These are phyloP conservation scores for Rutstroemia sp. DNA, from an alignment of 2,329 filamentous ascomycete species.

Conservation along the genomic window DNA sequence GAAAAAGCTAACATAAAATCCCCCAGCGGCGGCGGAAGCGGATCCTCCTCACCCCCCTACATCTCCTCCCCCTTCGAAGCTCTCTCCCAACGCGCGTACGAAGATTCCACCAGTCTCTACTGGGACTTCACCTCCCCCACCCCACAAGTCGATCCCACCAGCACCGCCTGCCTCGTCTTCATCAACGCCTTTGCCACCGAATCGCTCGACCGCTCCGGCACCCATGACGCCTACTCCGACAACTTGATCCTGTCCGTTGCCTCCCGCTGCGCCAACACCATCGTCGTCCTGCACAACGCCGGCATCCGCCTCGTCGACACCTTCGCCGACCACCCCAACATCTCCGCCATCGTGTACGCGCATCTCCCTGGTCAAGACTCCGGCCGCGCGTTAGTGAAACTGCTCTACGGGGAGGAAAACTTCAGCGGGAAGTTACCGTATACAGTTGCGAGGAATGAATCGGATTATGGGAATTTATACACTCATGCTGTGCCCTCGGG, in stretches of 20 bases:
- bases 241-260: conserved; percentile 47
- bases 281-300: conserved; percentile 58
- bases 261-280: conserved; percentile 47
- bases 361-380: conserved; percentile 54
- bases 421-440: conserved; percentile 49
- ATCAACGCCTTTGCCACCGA: conserved; percentile 66
- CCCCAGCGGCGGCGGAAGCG: conserved; percentile 16
- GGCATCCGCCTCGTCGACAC: conserved; percentile 52
- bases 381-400: conserved; percentile 51
- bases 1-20: too few relatives aligned
- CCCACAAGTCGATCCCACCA: conserved; percentile 38
- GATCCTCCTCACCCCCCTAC: conserved; percentile 40
- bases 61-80: conserved; percentile 49
- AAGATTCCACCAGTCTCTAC: conserved; percentile 49
- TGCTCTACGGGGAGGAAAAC: conserved; percentile 53
- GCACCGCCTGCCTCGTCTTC: conserved; percentile 61
- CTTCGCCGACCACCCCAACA: conserved; percentile 50
- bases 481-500: conserved; percentile 36
- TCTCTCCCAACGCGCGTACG: conserved; percentile 40
- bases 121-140: conserved; percentile 40
- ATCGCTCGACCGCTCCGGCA: conserved; percentile 53
- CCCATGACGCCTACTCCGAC: conserved; percentile 55
- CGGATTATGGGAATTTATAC: conserved; percentile 37
- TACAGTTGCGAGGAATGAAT: conserved; percentile 51
- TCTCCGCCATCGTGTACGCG: conserved; percentile 53